Base-by-base conservation (phyloP, 129 eudicot species). In the Logfia minima region DNA sequence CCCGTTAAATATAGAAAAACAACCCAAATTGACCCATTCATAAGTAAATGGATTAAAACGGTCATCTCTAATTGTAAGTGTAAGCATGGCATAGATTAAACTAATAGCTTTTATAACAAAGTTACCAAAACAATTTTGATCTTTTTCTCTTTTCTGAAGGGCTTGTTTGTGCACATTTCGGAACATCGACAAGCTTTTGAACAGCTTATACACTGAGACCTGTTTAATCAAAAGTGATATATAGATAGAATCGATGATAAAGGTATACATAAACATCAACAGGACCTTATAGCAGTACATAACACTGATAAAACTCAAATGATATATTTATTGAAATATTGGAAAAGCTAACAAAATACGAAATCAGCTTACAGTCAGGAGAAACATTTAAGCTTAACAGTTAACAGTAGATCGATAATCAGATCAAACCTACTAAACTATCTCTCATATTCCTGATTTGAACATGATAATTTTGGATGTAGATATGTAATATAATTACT, bases 131-230 rank as follows among this genome's bases (percentile, higher is more conserved):
- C 98, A 82, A 87, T 66, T 85, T 86, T 83, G 60, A 89, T 87
- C 76, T 85, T 89, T 82, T 91, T 94, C 26, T 83, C 96, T 80
- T 87, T 94, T 63, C 95, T 89, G 75, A 94, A 94, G 73, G 98
- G 98, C 75, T 87, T 84, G 84, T 94, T 94, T 61, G 83, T 81
- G 76, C 98, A 94, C 66, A 11, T 79, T 75, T 87, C 91, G 52
- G 97, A 89, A 88, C 98, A 94, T 51, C 77, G 80, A 64, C 98
- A 94, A 76, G 88, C 88, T 75, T 89, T 94, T 75, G 97, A 94
- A 85, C 98, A 94, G 87, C 97, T 94, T 75, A 94, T 89, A 75
- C 85, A 86, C 78, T 94, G 98, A 80, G 85, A 91, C 89, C 98
- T 94, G 75, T 70, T 66, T 69, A 74, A 79, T 48, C 75, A 74